These are phyloP conservation scores for Globisporangium emineosum DNA, from an alignment of 352 stramenopile genomes.

Conservation along the genomic window DNA sequence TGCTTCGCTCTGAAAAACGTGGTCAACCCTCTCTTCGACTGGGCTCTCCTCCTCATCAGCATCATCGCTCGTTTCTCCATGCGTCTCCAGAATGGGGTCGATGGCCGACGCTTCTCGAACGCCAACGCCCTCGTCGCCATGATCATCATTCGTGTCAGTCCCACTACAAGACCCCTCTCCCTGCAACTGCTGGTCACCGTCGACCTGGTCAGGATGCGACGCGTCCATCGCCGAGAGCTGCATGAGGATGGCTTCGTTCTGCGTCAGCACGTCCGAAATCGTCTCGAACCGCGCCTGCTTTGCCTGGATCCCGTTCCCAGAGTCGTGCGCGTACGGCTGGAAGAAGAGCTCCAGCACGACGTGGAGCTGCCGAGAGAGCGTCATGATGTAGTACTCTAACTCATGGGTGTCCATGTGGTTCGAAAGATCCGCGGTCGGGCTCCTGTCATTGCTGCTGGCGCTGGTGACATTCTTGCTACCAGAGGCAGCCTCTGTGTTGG, in stretches of 20 bases:
- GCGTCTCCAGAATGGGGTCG: slow-evolving; percentile 7
- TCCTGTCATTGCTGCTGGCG: background rate
- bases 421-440: background rate
- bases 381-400: slow-evolving; percentile 59
- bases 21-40: slow-evolving; percentile 2
- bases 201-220: background rate
- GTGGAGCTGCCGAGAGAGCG: slow-evolving; percentile 55
- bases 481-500: background rate
- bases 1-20: background rate
- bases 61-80: background rate
- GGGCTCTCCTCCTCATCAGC: background rate
- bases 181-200: background rate
- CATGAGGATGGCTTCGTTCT: slow-evolving; percentile 63
- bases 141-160: background rate
- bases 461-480: background rate
- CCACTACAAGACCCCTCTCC: background rate
- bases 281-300: slow-evolving; percentile 37
- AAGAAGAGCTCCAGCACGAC: slow-evolving; percentile 62
- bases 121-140: background rate
- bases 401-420: slow-evolving; percentile 31
- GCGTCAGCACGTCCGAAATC: slow-evolving; percentile 54
- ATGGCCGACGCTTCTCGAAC: background rate
- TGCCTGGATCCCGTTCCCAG: slow-evolving; percentile 25
- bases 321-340: slow-evolving; percentile 30
- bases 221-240: slow-evolving; percentile 21